Base-by-base conservation (phyloP, 495 filamentous ascomycete genomes). In the Hyaloscypha bicolor region DNA sequence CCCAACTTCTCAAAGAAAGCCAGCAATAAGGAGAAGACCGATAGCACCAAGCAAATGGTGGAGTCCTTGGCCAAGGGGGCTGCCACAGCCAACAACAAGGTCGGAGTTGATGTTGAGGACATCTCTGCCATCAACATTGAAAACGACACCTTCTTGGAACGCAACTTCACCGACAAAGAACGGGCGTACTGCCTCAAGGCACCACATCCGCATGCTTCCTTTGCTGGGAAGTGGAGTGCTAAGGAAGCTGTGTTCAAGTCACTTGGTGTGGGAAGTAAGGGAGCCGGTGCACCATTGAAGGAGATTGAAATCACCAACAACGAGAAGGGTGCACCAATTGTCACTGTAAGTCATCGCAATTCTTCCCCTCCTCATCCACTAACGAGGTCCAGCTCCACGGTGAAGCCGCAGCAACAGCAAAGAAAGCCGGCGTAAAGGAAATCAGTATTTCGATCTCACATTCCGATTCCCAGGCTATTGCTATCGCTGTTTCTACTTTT, bases 161-260 rank as follows among this genome's bases (percentile, higher is more conserved):
- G 95, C 58, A 99, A 99, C 79, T 99, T 98, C 80, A 97, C 94
- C 2, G 75, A 81, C 21, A 79, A 77, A 29, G 95, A 99, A 80
- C 87, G 91, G 71, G 84, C 85, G 60, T 96, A 97, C 79, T 98
- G 96, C 82, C 84, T 81, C 60, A 88, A 90, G 75, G 92, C 93
- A 32, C 78, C 91, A 52, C 85, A 82, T 70, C 88, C 93, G 1
- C 91, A 93, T 72, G 88, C 92, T 57, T 92, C 90, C 51, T 97
- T 97, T 79, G 91, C 95, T 0, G 95, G 95, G 19, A 87, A 92
- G 64, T 99, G 95, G 95, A 92, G 88, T 70, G 95, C 95, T 4
- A 99, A 99, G 79, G 95, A 99, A 81, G 95, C 94, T 5, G 93
- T 99, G 5, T 99, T 99, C 82, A 99, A 99, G 84, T 90, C 91